Evolutionary conservation across 495 filamentous ascomycete genomes (phyloP).

Genomic region (Evansstolkia leycettana): DNA sequence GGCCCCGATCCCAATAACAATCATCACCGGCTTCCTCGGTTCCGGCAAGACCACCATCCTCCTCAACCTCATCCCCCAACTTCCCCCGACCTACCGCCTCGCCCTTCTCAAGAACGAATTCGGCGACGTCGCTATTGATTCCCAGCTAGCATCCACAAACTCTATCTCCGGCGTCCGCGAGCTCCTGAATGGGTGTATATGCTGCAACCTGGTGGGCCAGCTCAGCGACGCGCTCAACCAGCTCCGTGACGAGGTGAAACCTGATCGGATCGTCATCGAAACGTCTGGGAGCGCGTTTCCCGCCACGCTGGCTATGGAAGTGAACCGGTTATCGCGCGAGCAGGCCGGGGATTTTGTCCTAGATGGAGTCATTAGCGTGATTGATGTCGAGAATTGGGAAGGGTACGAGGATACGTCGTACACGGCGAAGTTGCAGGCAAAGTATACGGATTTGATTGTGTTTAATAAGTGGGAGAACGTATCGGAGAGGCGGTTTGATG

Average conservation of each 20-base stretch:
- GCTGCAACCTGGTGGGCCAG: slow-evolving; percentile 93
- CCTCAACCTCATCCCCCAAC: slow-evolving; percentile 78
- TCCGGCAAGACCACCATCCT: slow-evolving; percentile 91
- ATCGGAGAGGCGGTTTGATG: slow-evolving; percentile 61
- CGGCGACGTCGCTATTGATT: slow-evolving; percentile 87
- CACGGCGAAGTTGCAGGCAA: slow-evolving; percentile 74
- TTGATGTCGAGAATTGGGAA: slow-evolving; percentile 95
- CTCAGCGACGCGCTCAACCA: slow-evolving; percentile 66
- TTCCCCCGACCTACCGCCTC: slow-evolving; percentile 63
- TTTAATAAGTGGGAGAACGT: slow-evolving; percentile 91
- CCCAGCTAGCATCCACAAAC: slow-evolving; percentile 66
- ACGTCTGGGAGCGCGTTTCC: slow-evolving; percentile 82
- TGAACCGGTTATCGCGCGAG: slow-evolving; percentile 61
- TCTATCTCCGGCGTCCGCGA: slow-evolving; percentile 86
- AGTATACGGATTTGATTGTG: slow-evolving; percentile 85
- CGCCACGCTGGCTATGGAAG: slow-evolving; percentile 82
- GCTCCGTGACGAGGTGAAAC: slow-evolving; percentile 44
- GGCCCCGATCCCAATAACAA: slow-evolving; percentile 76
- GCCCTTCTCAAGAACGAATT: slow-evolving; percentile 98
- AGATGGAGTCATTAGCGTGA: slow-evolving; percentile 83
- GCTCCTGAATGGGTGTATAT: slow-evolving; percentile 92
- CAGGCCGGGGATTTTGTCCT: slow-evolving; percentile 51
- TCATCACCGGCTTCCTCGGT: slow-evolving; percentile 89
- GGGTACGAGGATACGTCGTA: slow-evolving; percentile 89
- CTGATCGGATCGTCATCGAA: slow-evolving; percentile 87